Percentiles rank a stretch among this genome's conserved stretches.
phyloP scores from a whole-genome alignment of 2,329 filamentous ascomycete genomes.

The Cadophora sp. region DNA sequence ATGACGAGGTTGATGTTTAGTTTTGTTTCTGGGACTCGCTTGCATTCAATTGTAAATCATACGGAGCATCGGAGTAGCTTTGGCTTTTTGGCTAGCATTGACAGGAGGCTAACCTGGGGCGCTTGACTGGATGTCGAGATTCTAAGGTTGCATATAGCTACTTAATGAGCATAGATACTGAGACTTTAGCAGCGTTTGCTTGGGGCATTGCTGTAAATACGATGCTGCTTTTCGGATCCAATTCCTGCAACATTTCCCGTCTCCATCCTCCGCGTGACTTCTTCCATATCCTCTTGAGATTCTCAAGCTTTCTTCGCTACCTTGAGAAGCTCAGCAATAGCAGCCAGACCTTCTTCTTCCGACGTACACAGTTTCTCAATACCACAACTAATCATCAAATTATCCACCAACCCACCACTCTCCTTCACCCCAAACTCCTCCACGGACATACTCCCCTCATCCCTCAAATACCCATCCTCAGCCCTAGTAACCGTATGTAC shows the following conservation, averaged over 20 bases:
- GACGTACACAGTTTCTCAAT: conserved; percentile 33
- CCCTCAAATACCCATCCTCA: conserved; percentile 36
- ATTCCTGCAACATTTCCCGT: not conserved
- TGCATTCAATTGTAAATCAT: conserved; percentile 22
- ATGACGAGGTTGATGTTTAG: conserved; percentile 36
- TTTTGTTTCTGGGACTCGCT: not conserved
- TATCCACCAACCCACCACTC: conserved; percentile 48
- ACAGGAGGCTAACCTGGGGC: not conserved
- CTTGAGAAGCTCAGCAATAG: conserved; percentile 28
- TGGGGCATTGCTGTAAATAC: not conserved
- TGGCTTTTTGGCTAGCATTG: conserved; percentile 21
- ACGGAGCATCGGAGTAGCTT: conserved; percentile 19
- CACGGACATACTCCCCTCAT: conserved; percentile 43
- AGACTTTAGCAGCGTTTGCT: not conserved
- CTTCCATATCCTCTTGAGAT: not conserved
- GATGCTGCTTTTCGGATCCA: not conserved
- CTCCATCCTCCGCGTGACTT: not conserved
- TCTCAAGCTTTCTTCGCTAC: conserved; percentile 3
- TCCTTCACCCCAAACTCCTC: conserved; percentile 54
- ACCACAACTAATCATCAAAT: conserved; percentile 39
- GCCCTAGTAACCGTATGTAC: conserved; percentile 26
- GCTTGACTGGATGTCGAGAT: conserved; percentile 2
- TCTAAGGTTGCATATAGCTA: conserved; percentile 12
- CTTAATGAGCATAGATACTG: conserved; percentile 10
- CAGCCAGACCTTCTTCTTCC: conserved; percentile 36